Evolutionary conservation across 192 early-diverging fungal species (phyloP), one percentile per base, ranked within the genome.

Genomic region (Entrophospora sp.): DNA sequence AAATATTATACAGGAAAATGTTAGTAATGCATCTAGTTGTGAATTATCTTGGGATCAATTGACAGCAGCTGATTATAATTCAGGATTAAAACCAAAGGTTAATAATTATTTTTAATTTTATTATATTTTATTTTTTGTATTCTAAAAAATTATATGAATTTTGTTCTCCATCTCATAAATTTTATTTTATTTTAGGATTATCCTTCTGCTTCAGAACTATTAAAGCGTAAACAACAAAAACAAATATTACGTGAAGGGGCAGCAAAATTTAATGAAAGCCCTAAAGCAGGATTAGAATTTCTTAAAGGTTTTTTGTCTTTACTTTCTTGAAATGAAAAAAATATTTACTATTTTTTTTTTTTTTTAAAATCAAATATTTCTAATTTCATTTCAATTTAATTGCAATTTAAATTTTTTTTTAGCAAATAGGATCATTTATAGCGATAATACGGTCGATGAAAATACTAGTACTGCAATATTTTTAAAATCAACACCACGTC

Each of bases 201-300:
- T 30, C 64, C 37, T 10, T 66, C 64, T 10, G 40, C 64, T 6
- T n/a, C 28, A 27, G 64, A 66, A 3, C 55, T 90, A 13, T 53
- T 73, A 28, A 66, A 68, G 37, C 71, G 80, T 42, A 88, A 87
- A 58, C 70, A 68, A 14, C 82, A 89, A 60, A 99, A 99, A 74
- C 82, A 87, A 16, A 73, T 90, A 1, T 77, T 97, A 69, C 77
- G 85, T 51, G 81, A 85, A 56, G 94, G 90, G 3, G 88, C 90
- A 5, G 74, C 79, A 30, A 71, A 85, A 43, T 99, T 99, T 73
- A 95, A 97, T 70, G 80, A 85, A 71, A 85, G 78, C 52, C 87
- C 92, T 4, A 95, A 93, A 71, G 84, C 88, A 5, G 95, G 96
- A 0, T 84, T 97, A 43, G 73, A 75, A 7, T 96, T 87, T 65